Evolutionary conservation across 2,329 filamentous ascomycete genomes (phyloP).

Genomic region (Raffaelea ambrosiae): DNA sequence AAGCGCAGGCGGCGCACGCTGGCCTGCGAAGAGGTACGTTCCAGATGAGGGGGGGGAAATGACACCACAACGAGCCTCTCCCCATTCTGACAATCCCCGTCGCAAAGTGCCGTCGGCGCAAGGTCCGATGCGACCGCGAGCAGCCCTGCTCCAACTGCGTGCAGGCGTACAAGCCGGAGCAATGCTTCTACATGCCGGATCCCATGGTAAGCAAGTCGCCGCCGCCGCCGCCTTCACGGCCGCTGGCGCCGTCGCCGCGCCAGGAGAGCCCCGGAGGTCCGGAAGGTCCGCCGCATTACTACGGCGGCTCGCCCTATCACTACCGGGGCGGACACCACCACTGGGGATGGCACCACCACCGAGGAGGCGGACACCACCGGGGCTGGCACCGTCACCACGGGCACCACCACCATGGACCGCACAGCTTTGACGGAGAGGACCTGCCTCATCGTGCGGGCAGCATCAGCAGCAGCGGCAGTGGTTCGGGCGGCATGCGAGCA

Average conservation of each 20-base stretch:
- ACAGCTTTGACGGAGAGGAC: background rate
- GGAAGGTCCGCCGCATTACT: too few relatives aligned
- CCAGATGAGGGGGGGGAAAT: background rate
- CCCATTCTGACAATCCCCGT: background rate
- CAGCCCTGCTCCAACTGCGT: slow-evolving; percentile 32
- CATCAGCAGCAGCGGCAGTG: background rate
- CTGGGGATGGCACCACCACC: too few relatives aligned
- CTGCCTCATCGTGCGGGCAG: too few relatives aligned
- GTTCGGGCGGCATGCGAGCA: background rate
- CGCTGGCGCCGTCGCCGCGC: background rate
- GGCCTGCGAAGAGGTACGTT: slow-evolving; percentile 26
- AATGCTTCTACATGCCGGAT: slow-evolving; percentile 14
- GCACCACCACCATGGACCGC: background rate
- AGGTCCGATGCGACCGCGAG: slow-evolving; percentile 33
- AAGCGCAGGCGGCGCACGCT: slow-evolving; percentile 18
- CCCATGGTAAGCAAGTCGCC: slow-evolving; percentile 9
- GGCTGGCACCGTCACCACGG: background rate
- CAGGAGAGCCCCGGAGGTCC: too few relatives aligned
- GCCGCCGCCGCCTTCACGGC: background rate
- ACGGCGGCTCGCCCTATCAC: too few relatives aligned
- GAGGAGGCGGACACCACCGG: too few relatives aligned
- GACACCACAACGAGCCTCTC: too few relatives aligned
- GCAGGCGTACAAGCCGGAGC: slow-evolving; percentile 18
- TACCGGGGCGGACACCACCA: too few relatives aligned
- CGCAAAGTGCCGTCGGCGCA: slow-evolving; percentile 34